Conservation (phyloP, 1,284 basidiomycete species). For the Takashimella tepidaria region DNA sequence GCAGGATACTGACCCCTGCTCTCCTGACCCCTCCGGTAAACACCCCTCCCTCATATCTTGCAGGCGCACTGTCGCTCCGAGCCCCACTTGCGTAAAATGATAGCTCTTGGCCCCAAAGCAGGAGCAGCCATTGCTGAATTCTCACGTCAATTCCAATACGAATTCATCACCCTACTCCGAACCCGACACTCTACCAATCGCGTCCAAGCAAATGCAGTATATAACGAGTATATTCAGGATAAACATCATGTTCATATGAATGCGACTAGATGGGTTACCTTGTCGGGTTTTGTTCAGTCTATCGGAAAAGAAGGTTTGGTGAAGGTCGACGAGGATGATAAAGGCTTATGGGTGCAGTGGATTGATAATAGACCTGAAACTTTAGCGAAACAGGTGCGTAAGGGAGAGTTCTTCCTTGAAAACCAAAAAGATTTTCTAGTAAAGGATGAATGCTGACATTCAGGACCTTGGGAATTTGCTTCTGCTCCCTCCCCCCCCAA, state of each 20-base stretch:
- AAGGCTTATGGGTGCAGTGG: slow-evolving; percentile 96
- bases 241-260: slow-evolving; percentile 98
- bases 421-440: too few relatives aligned
- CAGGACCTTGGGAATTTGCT: too few relatives aligned
- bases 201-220: slow-evolving; percentile 89
- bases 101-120: slow-evolving; percentile 88
- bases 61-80: slow-evolving; percentile 40
- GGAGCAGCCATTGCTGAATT: slow-evolving; percentile 87
- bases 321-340: slow-evolving; percentile 94
- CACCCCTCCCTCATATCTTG: too few relatives aligned
- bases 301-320: slow-evolving; percentile 82
- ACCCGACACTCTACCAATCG: slow-evolving; percentile 85
- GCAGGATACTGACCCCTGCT: not conserved
- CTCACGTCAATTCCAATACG: slow-evolving; percentile 81
- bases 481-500: too few relatives aligned
- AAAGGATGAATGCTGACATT: not conserved
- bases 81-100: slow-evolving; percentile 86
- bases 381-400: slow-evolving; percentile 73
- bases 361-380: slow-evolving; percentile 94
- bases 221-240: slow-evolving; percentile 97
- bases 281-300: slow-evolving; percentile 89
- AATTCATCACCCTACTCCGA: slow-evolving; percentile 76
- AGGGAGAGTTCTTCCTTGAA: not conserved
- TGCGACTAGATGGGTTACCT: slow-evolving; percentile 91
- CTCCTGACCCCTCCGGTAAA: not conserved